Evolutionary conservation across 441 rosid genomes (phyloP), one percentile per base, ranked within the genome.

Genomic region (Populus trichocarpa): DNA sequence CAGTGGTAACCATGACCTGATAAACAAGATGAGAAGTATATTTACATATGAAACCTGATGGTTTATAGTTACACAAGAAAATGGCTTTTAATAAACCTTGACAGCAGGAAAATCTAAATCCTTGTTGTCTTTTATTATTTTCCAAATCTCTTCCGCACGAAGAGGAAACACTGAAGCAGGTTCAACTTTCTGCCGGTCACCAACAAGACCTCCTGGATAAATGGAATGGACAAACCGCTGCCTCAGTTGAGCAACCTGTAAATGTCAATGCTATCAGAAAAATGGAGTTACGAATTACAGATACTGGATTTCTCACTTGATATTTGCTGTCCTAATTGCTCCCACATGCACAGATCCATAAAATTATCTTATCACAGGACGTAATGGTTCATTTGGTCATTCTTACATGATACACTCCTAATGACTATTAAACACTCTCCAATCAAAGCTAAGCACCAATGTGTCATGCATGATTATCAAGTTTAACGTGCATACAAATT

Each of bases 131-230:
- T 84, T 92, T 76, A 95, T 93, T 70, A 88, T 88, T 86, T 87
- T 89, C 97, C 99, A 95, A 63, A 92, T 92, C 81, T 90, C 87
- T 78, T 92, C 95, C 20, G 92, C 84, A 78, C 97, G 91, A 77
- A 91, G 91, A 64, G 97, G 87, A 86, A 95, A 93, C 59, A 93
- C 99, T 22, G 97, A 90, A 77, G 99, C 99, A 73, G 97, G 97
- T 75, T 92, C 91, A 30, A 86, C 90, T 74, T 91, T 93, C 66
- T 87, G 85, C 77, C 94, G 84, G 77, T 95, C 91, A 84, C 97
- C 96, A 33, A 93, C 88, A 78, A 95, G 93, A 70, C 97, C 94
- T 72, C 97, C 94, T 7, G 93, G 97, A 81, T 92, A 88, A 82
- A 87, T 89, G 74, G 96, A 89, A 80, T 89, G 88, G 82, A 88